Base-by-base conservation (phyloP, 2,329 filamentous ascomycete genomes). In the Oidium heveae region DNA sequence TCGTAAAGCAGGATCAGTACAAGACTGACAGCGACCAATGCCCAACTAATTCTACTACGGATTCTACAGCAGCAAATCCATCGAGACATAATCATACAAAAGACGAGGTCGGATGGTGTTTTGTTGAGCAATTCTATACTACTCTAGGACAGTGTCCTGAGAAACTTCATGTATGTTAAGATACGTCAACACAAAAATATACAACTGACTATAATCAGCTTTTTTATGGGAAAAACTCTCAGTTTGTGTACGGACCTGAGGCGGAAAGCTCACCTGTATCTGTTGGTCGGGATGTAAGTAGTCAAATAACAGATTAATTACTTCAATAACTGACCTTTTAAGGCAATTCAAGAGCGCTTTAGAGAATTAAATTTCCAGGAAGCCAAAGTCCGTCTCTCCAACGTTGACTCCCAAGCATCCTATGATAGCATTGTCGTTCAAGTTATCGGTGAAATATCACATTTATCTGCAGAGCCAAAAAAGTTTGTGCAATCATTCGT, bases 401-500 rank as follows among this genome's bases (percentile, higher is more conserved):
- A 98, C 65, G 91, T 98, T 64, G 91, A 98, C 69, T 89, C 88
- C 18, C 89, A 98, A 70, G 82, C 83, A 58, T 95, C 89, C 10
- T 84, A 81, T 67, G 80, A 88, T 58, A 93, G 88, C 71, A 96
- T 98, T 62, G 81, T 98, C 63, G 93, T 98, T 64, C 88, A 94
- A 69, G 91, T 96, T 63, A 95, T 98, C 66, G 91, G 91, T 60
- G 89, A 96, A 71, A 93, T 91, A 64, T 94, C 88, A 63, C 95
- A 94, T 77, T 93, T 93, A 69, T 80, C 79, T 52, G 81, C 82
- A 59, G 85, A 91, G 56, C 86, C 89, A 64, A 88, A 85, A 73
- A 95, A 95, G 69, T 98, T 98, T 65, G 84, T 88, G 43, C 91
- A 98, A 74, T 96, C 89, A 54, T 98, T 98, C 63, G 86, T 98